Evolutionary conservation across 176 grass and related monocot genomes (phyloP).

Genomic region (Avena sativa): DNA sequence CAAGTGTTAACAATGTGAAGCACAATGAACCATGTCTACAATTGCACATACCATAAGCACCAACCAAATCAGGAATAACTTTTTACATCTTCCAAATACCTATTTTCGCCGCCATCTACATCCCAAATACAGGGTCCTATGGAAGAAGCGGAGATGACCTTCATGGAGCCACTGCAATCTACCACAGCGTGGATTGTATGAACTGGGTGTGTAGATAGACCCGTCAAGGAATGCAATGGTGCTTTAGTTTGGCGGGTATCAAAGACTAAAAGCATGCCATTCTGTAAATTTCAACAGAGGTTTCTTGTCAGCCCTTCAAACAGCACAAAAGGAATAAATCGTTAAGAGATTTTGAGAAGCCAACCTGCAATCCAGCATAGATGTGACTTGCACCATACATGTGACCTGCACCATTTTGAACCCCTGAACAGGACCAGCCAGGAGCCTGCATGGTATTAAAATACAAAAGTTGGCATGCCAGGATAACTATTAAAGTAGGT

Average conservation of each 20-base stretch:
- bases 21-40: constrained; percentile 1
- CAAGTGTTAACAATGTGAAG: constrained; percentile 31
- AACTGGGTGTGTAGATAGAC: constrained; percentile 67
- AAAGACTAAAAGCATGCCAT: constrained; percentile 91
- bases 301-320: constrained; percentile 49
- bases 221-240: constrained; percentile 60
- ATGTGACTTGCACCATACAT: constrained; percentile 65
- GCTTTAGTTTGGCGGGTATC: constrained; percentile 83
- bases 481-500: constrained; percentile 19
- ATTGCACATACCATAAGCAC: not conserved
- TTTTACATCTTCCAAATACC: constrained; percentile 38
- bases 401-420: constrained; percentile 52
- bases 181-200: constrained; percentile 70
- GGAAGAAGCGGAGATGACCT: constrained; percentile 77
- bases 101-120: constrained; percentile 48
- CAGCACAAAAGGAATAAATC: constrained; percentile 22
- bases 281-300: constrained; percentile 58
- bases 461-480: constrained; percentile 31
- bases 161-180: constrained; percentile 54
- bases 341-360: constrained; percentile 22
- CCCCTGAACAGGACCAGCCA: constrained; percentile 82
- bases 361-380: constrained; percentile 92
- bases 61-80: not conserved
- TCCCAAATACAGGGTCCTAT: constrained; percentile 82
- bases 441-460: constrained; percentile 67